Base-by-base conservation (phyloP, 75 land plant genomes). In the Cunninghamia lanceolata region DNA sequence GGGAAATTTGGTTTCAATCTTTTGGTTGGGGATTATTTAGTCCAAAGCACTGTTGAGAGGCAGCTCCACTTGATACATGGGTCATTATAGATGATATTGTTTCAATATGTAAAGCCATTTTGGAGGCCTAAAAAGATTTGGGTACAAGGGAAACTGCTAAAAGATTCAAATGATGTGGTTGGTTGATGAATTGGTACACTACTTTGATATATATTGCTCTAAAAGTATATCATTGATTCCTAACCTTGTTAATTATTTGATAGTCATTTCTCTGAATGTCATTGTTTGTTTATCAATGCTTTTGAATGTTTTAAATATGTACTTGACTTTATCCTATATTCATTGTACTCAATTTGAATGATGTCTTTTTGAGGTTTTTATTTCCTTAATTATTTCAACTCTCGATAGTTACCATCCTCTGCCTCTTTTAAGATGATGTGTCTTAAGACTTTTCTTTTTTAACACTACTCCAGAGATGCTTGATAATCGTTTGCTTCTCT, bases 131-230 rank as follows among this genome's bases (percentile, higher is more conserved):
- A 86, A 88, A 98, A 47, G 99, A 96, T 80, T 93, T 98, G 38
- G 99, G 99, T 16, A 83, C 52, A 59, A 88, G 99, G 99, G 99
- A 28, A 95, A 98, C 91, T 88, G 99, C 40, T 98, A 98, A 90
- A 96, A 94, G 84, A 90, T 92, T 16, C 92, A 98, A 54, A 98
- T 98, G 99, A 98, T 98, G 99, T 98, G 99, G 99, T 88, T 98
- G 19, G 9, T n/a, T n/a, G n/a, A n/a, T n/a, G n/a, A n/a, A n/a
- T n/a, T n/a, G n/a, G n/a, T n/a, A n/a, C n/a, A n/a, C 9, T 30
- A 8, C 17, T 40, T 42, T 74, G 19, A 40, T 85, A 59, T 25
- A 4, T 59, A 59, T 59, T 59, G 2, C 68, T 84, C 56, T 36
- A 9, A 19, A 19, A 19, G 17, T 59, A 59, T 1, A 19, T 19